phyloP scores from a whole-genome alignment of 768 basidiomycete genomes.

The Lactarius deliciosus region DNA sequence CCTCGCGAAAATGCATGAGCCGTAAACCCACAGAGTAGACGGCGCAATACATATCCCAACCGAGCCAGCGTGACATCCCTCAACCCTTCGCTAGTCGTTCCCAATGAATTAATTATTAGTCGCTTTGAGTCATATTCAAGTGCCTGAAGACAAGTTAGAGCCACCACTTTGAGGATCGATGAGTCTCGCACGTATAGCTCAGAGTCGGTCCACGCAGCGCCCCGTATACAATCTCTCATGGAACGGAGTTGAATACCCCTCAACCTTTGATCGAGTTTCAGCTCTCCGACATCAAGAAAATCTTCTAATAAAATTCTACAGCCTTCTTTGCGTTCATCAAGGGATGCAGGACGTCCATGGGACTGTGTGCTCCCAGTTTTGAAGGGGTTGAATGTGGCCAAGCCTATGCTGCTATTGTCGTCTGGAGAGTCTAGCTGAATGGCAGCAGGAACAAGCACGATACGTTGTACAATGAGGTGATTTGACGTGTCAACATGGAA shows the following conservation, averaged over 20 bases:
- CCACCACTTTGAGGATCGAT: too few species aligned
- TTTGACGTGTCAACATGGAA: constrained; percentile 45
- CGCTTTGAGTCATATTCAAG: constrained; percentile 19
- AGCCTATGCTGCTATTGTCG: constrained; percentile 34
- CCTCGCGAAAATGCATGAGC: not conserved
- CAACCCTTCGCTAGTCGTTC: not conserved
- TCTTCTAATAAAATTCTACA: constrained; percentile 39
- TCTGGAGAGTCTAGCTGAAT: constrained; percentile 33
- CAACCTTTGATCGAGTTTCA: constrained; percentile 35
- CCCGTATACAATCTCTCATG: constrained; percentile 37
- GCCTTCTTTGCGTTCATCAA: constrained; percentile 26
- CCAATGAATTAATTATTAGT: constrained; percentile 8
- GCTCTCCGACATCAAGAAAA: constrained; percentile 37
- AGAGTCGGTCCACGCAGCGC: constrained; percentile 29
- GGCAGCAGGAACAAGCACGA: constrained; percentile 22
- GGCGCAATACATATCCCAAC: constrained; percentile 26
- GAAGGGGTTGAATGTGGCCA: constrained; percentile 65
- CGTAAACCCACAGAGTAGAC: constrained; percentile 29
- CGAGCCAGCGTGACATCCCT: constrained; percentile 23
- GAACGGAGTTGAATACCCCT: constrained; percentile 35
- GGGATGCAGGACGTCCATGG: constrained; percentile 44
- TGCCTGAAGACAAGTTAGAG: constrained; percentile 16
- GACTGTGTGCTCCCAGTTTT: constrained; percentile 53
- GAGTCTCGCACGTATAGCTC: constrained; percentile 29
- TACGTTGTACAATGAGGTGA: constrained; percentile 44